Conservation (phyloP, 805 yeast genomes). For the Candida ortonii region DNA sequence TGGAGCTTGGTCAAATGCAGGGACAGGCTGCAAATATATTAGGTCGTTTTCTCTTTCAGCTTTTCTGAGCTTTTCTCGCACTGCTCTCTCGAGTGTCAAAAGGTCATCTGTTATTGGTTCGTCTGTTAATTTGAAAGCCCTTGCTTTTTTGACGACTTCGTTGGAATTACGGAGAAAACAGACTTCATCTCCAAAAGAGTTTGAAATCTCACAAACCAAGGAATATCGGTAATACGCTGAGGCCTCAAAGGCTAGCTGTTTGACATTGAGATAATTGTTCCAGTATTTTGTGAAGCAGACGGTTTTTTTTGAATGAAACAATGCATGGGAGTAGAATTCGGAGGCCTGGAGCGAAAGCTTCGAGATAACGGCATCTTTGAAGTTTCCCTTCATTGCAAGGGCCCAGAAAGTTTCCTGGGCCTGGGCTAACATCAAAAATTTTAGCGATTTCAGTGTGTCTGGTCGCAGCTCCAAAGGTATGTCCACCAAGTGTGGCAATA, state of each 20-base stretch:
- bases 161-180: constrained; percentile 49
- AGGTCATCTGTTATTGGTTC: constrained; percentile 49
- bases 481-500: constrained; percentile 20
- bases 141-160: constrained; percentile 37
- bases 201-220: constrained; percentile 40
- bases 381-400: constrained; percentile 49
- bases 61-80: constrained; percentile 44
- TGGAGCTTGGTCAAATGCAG: constrained; percentile 40
- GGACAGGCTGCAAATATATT: constrained; percentile 68
- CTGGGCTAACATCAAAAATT: constrained; percentile 64
- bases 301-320: constrained; percentile 42
- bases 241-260: constrained; percentile 63
- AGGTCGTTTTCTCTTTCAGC: constrained; percentile 81
- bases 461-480: constrained; percentile 46
- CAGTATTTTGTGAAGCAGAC: constrained; percentile 46
- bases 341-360: constrained; percentile 64
- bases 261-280: constrained; percentile 58
- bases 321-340: constrained; percentile 49
- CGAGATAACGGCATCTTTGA: constrained; percentile 61
- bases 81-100: constrained; percentile 43
- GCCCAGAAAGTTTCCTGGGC: constrained; percentile 89
- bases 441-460: constrained; percentile 50
- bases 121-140: constrained; percentile 41
- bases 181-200: constrained; percentile 72
- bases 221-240: constrained; percentile 69